Conservation (phyloP, 2,329 filamentous ascomycete genomes). For the Aspergillus fumigatus region DNA sequence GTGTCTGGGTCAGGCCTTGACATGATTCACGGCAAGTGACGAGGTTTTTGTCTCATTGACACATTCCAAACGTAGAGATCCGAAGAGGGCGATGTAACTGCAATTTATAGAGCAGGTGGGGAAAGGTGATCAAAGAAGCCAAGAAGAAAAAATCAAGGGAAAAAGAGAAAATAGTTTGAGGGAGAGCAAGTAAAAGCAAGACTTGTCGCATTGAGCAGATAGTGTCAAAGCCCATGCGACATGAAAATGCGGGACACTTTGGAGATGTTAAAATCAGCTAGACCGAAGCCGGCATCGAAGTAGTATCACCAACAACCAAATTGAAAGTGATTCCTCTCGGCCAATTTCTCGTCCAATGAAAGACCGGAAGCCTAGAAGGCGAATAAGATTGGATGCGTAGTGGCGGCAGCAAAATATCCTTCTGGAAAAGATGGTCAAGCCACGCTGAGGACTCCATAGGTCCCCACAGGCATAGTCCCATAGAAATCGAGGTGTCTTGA, state of each 20-base stretch:
- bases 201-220: background rate
- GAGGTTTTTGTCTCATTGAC: background rate
- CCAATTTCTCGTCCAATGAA: background rate
- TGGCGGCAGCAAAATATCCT: background rate
- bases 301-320: background rate
- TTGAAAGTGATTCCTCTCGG: background rate
- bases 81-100: background rate
- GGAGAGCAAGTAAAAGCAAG: background rate
- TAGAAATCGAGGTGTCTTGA: too few relatives aligned
- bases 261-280: background rate
- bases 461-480: background rate
- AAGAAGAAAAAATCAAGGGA: slow-evolving; percentile 3
- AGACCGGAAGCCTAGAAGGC: background rate
- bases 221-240: background rate
- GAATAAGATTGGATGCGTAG: background rate
- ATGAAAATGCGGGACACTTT: background rate
- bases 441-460: background rate
- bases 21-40: slow-evolving; percentile 3
- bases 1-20: background rate
- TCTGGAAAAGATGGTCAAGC: background rate
- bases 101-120: background rate
- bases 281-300: background rate
- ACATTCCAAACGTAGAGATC: background rate
- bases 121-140: background rate
- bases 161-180: background rate